These are phyloP conservation scores for Cercospora sp. DNA, from an alignment of 2,329 filamentous ascomycete genomes.

Conservation along the genomic window DNA sequence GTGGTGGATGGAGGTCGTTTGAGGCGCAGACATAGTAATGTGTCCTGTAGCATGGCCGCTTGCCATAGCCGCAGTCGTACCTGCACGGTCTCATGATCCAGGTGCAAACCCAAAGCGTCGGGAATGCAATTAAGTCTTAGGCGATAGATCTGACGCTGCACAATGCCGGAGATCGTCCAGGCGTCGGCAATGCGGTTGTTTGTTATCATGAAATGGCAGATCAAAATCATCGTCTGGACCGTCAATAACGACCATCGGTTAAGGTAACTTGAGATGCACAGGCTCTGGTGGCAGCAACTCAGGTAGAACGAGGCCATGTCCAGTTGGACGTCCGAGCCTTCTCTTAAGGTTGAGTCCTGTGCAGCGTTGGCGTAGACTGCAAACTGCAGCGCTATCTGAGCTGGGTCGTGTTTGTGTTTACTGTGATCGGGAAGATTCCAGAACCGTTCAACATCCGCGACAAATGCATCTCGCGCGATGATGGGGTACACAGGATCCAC, in stretches of 20 bases:
- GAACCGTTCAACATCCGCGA: conserved; percentile 6
- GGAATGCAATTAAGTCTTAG: conserved; percentile 79
- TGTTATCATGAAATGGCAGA: conserved; percentile 80
- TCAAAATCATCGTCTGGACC: conserved; percentile 75
- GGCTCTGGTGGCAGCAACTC: conserved; percentile 6
- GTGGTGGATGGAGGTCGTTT: conserved; percentile 44
- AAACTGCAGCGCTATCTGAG: conserved; percentile 5
- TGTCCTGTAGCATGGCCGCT: conserved; percentile 76
- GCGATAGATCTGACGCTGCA: conserved; percentile 75
- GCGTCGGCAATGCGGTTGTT: conserved; percentile 81
- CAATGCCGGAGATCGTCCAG: conserved; percentile 75
- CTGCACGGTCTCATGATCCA: conserved; percentile 70
- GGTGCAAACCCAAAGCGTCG: conserved; percentile 44
- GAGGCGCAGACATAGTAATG: conserved; percentile 74
- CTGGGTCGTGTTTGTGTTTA: conserved; percentile 1
- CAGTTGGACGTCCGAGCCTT: conserved; percentile 1
- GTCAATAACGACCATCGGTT: conserved; percentile 42
- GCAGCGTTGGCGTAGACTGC: not conserved
- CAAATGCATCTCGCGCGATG: not conserved
- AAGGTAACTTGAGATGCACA: conserved; percentile 11
- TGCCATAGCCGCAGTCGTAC: conserved; percentile 78
- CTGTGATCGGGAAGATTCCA: not conserved
- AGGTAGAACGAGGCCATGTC: conserved; percentile 9
- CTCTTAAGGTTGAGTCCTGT: not conserved
- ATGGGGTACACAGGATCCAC: not conserved